Conservation (phyloP, 257 asterid genomes). For the Solanum rostratum region DNA sequence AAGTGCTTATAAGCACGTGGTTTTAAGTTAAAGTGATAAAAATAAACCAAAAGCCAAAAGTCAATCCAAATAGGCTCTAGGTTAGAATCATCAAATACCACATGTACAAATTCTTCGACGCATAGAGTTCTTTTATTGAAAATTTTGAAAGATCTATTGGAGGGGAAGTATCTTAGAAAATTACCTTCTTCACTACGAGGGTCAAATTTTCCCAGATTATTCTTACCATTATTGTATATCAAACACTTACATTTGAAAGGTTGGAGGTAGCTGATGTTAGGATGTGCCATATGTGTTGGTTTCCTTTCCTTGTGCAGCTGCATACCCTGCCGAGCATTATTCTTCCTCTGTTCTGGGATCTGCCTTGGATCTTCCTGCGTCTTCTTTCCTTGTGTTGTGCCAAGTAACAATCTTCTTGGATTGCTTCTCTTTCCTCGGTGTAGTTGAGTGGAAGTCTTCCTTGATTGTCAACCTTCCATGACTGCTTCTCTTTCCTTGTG, state of each 20-base stretch:
- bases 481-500: not conserved
- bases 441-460: not conserved
- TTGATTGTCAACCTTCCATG: not conserved
- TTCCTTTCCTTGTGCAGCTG: not conserved
- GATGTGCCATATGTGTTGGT: not conserved
- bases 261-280: not conserved
- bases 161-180: not conserved
- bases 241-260: not conserved
- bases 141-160: not conserved
- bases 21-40: too few relatives aligned
- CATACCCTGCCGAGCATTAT: not conserved
- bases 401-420: not conserved
- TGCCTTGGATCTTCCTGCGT: not conserved
- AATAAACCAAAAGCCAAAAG: too few relatives aligned
- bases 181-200: not conserved
- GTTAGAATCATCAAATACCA: not conserved
- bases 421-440: not conserved
- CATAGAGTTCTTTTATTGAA: not conserved
- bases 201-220: not conserved
- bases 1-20: too few relatives aligned
- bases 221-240: not conserved
- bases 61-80: not conserved
- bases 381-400: not conserved
- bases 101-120: not conserved
- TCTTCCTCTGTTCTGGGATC: not conserved